phyloP scores from a whole-genome alignment of 257 asterid species.

The Solanum microdontum region DNA sequence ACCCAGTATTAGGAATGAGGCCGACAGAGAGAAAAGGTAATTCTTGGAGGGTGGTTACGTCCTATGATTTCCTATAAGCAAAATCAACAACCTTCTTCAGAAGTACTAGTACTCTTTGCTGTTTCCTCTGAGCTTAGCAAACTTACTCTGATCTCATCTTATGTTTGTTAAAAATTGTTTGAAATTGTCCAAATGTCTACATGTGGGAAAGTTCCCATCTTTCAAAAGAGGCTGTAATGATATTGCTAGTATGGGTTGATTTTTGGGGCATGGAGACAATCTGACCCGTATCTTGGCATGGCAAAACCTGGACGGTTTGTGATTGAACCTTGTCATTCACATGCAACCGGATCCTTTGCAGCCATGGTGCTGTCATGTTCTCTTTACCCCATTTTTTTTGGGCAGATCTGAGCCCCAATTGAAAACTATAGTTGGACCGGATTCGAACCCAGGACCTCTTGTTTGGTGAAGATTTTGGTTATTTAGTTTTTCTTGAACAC shows the following conservation, averaged over 20 bases:
- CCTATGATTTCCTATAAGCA: not conserved
- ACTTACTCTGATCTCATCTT: not conserved
- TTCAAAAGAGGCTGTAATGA: not conserved
- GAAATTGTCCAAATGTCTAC: not conserved
- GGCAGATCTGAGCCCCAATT: not conserved
- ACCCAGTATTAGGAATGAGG: not conserved
- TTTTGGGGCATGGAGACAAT: not conserved
- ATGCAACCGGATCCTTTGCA: not conserved
- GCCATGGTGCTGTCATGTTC: not conserved
- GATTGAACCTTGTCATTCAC: not conserved
- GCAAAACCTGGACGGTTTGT: not conserved
- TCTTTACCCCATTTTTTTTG: not conserved
- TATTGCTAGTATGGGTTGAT: not conserved
- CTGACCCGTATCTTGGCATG: not conserved
- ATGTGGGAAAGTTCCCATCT: not conserved
- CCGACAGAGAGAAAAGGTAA: not conserved
- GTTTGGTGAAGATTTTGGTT: not conserved
- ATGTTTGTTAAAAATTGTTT: not conserved
- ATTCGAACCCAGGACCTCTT: not conserved
- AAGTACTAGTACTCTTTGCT: not conserved
- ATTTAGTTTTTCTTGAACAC: not conserved
- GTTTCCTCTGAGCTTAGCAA: not conserved
- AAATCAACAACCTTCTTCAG: not conserved
- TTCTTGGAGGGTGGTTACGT: not conserved
- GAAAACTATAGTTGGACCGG: not conserved